These are phyloP conservation scores for Teratosphaeria epicoccoides DNA, from an alignment of 2,329 filamentous ascomycete species.

Conservation along the genomic window DNA sequence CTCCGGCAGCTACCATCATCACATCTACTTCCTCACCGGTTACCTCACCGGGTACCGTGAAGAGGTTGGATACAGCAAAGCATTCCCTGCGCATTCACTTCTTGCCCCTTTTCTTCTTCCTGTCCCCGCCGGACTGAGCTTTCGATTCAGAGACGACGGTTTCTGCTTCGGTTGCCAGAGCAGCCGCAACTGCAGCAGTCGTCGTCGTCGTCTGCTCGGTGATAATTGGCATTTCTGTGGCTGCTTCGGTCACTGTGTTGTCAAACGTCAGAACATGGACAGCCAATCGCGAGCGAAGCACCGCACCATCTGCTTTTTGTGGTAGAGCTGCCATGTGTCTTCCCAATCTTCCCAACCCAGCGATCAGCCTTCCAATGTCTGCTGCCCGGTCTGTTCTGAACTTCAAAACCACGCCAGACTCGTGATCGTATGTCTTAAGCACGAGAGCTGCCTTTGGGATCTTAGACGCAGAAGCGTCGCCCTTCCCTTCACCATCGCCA, in stretches of 20 bases:
- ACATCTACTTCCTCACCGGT: background rate
- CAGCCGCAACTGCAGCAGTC: slow-evolving; percentile 9
- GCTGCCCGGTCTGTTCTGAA: slow-evolving; percentile 85
- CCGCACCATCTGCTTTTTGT: slow-evolving; percentile 30
- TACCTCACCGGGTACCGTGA: background rate
- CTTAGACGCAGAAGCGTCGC: slow-evolving; percentile 28
- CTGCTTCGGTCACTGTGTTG: slow-evolving; percentile 24
- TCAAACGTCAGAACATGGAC: background rate
- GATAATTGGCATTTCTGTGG: slow-evolving; percentile 7
- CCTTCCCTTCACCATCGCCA: slow-evolving; percentile 17
- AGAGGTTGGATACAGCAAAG: background rate
- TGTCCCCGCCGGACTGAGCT: slow-evolving; percentile 26
- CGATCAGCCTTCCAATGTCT: slow-evolving; percentile 75
- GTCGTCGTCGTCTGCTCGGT: slow-evolving; percentile 13
- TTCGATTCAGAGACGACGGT: slow-evolving; percentile 9
- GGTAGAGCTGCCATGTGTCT: slow-evolving; percentile 46
- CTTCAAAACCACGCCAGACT: slow-evolving; percentile 71
- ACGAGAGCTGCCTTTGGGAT: slow-evolving; percentile 59
- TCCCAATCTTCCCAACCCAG: slow-evolving; percentile 65
- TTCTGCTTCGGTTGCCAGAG: slow-evolving; percentile 5
- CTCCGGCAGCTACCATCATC: background rate
- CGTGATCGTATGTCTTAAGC: slow-evolving; percentile 82
- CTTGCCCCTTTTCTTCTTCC: slow-evolving; percentile 43
- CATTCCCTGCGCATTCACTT: slow-evolving; percentile 27
- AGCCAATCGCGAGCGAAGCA: background rate